phyloP scores from a whole-genome alignment of 1,284 basidiomycete genomes.

The Tilletia walkeri region DNA sequence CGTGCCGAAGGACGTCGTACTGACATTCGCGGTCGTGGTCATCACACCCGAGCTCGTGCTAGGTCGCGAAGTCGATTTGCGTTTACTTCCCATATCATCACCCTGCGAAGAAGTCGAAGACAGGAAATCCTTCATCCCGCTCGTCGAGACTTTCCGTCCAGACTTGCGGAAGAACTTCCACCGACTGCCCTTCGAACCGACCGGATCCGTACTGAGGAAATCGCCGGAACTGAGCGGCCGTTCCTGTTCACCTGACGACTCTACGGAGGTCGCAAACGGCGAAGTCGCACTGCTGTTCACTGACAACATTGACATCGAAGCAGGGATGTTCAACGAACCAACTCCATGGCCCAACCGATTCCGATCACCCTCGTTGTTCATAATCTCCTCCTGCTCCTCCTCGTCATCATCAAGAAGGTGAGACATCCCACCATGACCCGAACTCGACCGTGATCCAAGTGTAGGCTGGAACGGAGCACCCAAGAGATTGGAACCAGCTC shows the following conservation, averaged over 20 bases:
- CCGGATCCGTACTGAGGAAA: constrained; percentile 11
- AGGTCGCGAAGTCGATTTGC: background rate
- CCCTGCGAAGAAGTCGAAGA: background rate
- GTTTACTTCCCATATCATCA: background rate
- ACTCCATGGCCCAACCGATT: no score
- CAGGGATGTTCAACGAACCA: background rate
- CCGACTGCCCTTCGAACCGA: background rate
- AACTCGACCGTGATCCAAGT: background rate
- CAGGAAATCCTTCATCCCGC: background rate
- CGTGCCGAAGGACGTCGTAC: background rate
- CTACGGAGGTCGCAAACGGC: background rate
- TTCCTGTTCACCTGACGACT: background rate
- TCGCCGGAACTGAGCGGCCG: background rate
- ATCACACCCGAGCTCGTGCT: background rate
- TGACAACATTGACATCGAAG: background rate
- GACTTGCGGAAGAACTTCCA: constrained; percentile 17
- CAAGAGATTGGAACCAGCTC: background rate
- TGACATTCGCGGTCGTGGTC: background rate
- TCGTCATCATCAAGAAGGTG: background rate
- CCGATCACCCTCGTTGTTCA: background rate
- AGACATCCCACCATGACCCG: background rate
- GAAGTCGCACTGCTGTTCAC: background rate
- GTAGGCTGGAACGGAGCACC: constrained; percentile 6
- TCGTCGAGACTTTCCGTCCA: background rate
- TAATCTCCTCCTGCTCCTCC: constrained; percentile 5